phyloP scores from a whole-genome alignment of 371 early-diverging fungal species.

The Haplosporangium sp. region DNA sequence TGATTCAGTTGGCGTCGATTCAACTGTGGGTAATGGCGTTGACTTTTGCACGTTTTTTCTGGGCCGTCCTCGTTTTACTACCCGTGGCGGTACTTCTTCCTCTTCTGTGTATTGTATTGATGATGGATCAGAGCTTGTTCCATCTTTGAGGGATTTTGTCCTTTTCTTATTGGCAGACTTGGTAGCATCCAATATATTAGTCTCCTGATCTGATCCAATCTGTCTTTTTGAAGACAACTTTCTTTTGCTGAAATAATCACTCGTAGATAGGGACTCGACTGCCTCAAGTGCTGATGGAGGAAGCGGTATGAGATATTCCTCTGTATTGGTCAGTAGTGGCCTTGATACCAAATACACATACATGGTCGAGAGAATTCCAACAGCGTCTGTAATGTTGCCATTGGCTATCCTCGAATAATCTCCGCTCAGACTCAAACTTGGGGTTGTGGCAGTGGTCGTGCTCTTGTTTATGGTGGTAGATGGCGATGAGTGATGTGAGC shows the following conservation, averaged over 20 bases:
- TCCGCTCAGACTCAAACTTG: not conserved
- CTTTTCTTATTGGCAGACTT: not conserved
- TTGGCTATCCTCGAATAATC: not conserved
- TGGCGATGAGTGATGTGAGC: not conserved
- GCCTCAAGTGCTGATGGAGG: slow-evolving; percentile 2
- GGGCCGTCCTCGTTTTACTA: not conserved
- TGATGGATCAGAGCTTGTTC: too few species aligned
- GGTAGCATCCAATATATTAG: not conserved
- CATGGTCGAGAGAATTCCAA: slow-evolving; percentile 33
- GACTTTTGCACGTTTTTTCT: not conserved
- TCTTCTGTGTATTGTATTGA: not conserved
- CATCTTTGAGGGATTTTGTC: not conserved
- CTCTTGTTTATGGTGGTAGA: not conserved
- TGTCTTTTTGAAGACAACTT: not conserved
- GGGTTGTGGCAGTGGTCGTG: not conserved
- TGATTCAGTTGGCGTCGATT: not conserved
- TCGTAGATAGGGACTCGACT: not conserved
- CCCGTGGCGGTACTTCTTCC: not conserved
- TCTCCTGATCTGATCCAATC: not conserved
- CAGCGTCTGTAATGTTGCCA: slow-evolving; percentile 11
- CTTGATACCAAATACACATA: slow-evolving; percentile 15
- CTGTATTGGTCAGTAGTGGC: slow-evolving; percentile 19
- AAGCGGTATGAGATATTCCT: slow-evolving; percentile 26
- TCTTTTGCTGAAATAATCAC: not conserved
- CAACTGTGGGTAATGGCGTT: not conserved